Conservation (phyloP, 192 early-diverging fungal genomes). For the Entophlyctis helioformis region DNA sequence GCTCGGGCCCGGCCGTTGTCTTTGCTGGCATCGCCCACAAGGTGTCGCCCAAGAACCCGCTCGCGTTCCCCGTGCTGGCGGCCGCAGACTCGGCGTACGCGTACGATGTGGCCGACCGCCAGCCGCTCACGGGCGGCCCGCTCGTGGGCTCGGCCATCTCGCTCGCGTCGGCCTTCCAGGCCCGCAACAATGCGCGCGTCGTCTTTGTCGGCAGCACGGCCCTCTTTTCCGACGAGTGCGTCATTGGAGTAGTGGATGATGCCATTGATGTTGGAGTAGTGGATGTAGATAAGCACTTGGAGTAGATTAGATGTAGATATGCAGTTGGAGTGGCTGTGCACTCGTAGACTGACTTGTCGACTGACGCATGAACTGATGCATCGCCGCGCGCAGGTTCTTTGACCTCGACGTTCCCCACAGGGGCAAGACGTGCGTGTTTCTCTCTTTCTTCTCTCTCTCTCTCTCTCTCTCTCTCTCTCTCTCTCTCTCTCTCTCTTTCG, state of each 20-base stretch:
- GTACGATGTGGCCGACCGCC: conserved; percentile 28
- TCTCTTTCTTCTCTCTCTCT: too few relatives aligned
- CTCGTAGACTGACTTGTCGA: too few relatives aligned
- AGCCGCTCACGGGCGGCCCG: conserved; percentile 17
- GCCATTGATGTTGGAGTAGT: too few relatives aligned
- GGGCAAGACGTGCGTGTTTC: too few relatives aligned
- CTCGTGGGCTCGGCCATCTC: conserved; percentile 50
- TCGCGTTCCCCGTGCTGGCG: conserved; percentile 51
- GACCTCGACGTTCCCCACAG: too few relatives aligned
- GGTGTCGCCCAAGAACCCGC: conserved; percentile 43
- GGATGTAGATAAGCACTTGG: too few relatives aligned
- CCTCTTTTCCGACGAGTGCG: conserved; percentile 67
- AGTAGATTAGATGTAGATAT: too few relatives aligned
- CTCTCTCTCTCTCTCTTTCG: too few relatives aligned
- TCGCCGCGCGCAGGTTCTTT: too few relatives aligned
- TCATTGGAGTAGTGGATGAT: conserved; percentile 3
- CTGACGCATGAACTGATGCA: too few relatives aligned
- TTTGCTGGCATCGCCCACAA: conserved; percentile 73
- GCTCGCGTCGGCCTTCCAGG: conserved; percentile 77
- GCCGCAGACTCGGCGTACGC: conserved; percentile 57
- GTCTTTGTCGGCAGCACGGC: conserved; percentile 70
- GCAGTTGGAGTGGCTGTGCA: too few relatives aligned
- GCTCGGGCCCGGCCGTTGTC: conserved; percentile 26
- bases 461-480: too few relatives aligned
- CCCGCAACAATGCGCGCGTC: conserved; percentile 78